These are phyloP conservation scores for Paracamarosporium sp. DNA, from an alignment of 2,329 filamentous ascomycete genomes.

Conservation along the genomic window DNA sequence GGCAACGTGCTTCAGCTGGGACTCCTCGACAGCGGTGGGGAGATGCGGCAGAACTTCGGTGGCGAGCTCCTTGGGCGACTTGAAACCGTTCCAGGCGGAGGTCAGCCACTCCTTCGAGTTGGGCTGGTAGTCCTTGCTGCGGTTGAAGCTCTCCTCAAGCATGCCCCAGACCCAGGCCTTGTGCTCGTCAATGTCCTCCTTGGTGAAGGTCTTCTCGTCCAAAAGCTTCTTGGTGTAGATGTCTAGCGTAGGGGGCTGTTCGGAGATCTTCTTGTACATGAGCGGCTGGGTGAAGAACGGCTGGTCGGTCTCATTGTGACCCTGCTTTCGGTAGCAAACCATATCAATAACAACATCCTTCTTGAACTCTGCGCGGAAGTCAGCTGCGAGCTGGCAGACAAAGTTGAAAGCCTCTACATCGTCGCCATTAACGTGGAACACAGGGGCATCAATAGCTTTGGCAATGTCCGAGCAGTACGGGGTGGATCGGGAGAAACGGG, in stretches of 20 bases:
- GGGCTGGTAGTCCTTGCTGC: constrained; percentile 96
- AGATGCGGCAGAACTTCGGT: constrained; percentile 93
- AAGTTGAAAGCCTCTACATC: constrained; percentile 99
- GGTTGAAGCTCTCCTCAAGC: constrained; percentile 96
- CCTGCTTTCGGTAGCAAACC: constrained; percentile 98
- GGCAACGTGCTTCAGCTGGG: constrained; percentile 81
- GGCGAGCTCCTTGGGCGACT: constrained; percentile 96
- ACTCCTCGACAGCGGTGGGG: constrained; percentile 77
- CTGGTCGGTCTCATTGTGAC: constrained; percentile 99
- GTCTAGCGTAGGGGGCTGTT: constrained; percentile 84
- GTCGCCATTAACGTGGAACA: constrained; percentile 99
- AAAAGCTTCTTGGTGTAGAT: constrained; percentile 92
- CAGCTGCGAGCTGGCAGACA: constrained; percentile 93
- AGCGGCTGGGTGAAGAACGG: constrained; percentile 99
- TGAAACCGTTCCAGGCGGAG: constrained; percentile 99
- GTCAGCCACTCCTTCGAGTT: constrained; percentile 98
- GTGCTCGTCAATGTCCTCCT: constrained; percentile 98
- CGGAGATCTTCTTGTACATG: constrained; percentile 98
- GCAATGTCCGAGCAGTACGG: constrained; percentile 99
- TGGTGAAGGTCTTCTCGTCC: constrained; percentile 91
- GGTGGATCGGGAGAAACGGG: constrained; percentile 94
- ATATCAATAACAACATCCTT: constrained; percentile 97
- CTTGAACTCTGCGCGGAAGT: constrained; percentile 99
- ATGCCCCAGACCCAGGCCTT: constrained; percentile 99
- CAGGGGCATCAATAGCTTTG: constrained; percentile 96